Base-by-base conservation (phyloP, 1,284 basidiomycete species). In the Fistulinella staudtii region DNA sequence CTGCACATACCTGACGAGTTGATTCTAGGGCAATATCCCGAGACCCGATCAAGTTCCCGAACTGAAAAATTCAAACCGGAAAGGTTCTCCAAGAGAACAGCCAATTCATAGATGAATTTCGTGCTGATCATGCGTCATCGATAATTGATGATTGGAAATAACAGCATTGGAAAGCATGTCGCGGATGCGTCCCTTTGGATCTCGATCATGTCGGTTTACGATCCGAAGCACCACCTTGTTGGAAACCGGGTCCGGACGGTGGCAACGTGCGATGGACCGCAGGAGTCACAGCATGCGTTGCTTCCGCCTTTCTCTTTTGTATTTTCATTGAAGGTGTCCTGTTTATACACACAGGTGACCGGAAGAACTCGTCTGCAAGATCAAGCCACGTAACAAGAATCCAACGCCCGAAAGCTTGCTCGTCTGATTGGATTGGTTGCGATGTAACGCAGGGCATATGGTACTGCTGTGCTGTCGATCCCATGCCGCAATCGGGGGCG, bases 1-100 rank as follows among this genome's bases (percentile, higher is more conserved):
- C 14, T 9, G n/a, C n/a, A n/a, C n/a, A n/a, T n/a, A n/a, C 11
- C 41, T n/a, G 13, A 31, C n/a, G 6, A 4, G 22, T 15, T 30
- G 33, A 36, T n/a, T 8, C 36, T 33, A 73, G 73, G 73, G 68
- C 68, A 13, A 68, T 77, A 25, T 60, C 72, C 48, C 67, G 70
- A 41, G 68, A 77, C 50, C 54, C 67, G 1, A 34, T 46, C 3
- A 49, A 68, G 10, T 77, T 71, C 53, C 66, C 69, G 3, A 54
- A 75, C 74, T 8, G 57, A 62, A 38, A 53, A 36, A 3, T 77
- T 78, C 54, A 55, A 61, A 29, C 75, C 75, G 3, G 65, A 68
- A n/a, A 60, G 75, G 2, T 75, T 73, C 50, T 39, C 64, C 24
- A 30, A 37, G 35, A 36, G 30, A 41, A 45, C n/a, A 44, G 31